These are phyloP conservation scores for Tolypocladium paradoxum DNA, from an alignment of 2,329 filamentous ascomycete species.

Conservation along the genomic window DNA sequence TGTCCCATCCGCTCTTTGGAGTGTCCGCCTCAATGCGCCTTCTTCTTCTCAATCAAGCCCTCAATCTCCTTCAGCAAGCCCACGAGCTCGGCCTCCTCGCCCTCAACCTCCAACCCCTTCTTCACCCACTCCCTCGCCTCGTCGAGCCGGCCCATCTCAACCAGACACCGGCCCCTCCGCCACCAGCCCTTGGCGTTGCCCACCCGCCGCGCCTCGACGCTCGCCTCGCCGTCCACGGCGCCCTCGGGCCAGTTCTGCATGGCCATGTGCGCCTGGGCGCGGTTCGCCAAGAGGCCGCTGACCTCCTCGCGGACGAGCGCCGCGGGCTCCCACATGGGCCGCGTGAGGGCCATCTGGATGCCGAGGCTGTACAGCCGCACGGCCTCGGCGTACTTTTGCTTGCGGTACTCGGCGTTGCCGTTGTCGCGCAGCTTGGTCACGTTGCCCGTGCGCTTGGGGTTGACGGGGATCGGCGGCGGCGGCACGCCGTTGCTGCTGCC, in stretches of 20 bases:
- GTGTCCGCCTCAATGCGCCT: slow-evolving; percentile 8
- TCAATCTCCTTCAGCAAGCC: slow-evolving; percentile 55
- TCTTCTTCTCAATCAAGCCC: slow-evolving; percentile 29
- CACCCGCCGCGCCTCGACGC: slow-evolving; percentile 74
- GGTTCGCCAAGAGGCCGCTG: slow-evolving; percentile 68
- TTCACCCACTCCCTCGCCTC: slow-evolving; percentile 75
- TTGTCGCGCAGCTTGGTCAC: slow-evolving; percentile 85
- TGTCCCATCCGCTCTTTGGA: neutral
- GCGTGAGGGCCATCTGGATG: slow-evolving; percentile 73
- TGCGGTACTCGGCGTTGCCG: slow-evolving; percentile 75
- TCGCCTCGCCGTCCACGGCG: slow-evolving; percentile 76
- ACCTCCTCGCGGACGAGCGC: slow-evolving; percentile 79
- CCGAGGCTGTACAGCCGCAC: slow-evolving; percentile 75
- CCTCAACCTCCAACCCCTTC: slow-evolving; percentile 73
- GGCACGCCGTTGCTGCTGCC: slow-evolving; percentile 55
- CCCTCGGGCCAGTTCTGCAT: slow-evolving; percentile 74
- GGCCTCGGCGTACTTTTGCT: slow-evolving; percentile 63
- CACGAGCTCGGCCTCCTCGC: slow-evolving; percentile 53
- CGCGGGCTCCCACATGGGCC: slow-evolving; percentile 81
- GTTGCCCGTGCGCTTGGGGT: slow-evolving; percentile 81
- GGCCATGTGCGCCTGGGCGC: slow-evolving; percentile 84
- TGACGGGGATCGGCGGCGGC: slow-evolving; percentile 79
- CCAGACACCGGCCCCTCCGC: slow-evolving; percentile 70
- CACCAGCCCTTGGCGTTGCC: slow-evolving; percentile 95
- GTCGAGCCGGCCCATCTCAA: slow-evolving; percentile 80